A percentile compares a stretch with the other conserved stretches of the same genome.
These are phyloP conservation scores for Botryotinia narcissicola DNA, from an alignment of 2,329 filamentous ascomycete species.

Conservation along the genomic window DNA sequence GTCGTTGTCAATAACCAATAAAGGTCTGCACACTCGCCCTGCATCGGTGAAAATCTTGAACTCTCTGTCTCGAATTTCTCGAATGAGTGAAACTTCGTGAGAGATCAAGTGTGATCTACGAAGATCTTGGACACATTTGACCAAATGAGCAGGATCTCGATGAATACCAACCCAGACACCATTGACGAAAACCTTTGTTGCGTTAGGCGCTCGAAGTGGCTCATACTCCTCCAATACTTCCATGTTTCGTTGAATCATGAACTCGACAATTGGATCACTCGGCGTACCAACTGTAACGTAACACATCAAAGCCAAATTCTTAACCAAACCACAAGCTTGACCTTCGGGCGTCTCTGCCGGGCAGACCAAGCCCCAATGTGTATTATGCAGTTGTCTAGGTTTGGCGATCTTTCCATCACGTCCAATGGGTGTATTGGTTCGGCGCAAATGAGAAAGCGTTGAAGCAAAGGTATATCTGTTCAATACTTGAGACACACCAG, in stretches of 20 bases:
- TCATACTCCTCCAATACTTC: constrained; percentile 96
- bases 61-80: constrained; percentile 94
- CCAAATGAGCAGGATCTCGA: constrained; percentile 80
- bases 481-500: constrained; percentile 95
- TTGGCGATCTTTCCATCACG: constrained; percentile 98
- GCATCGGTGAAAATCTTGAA: constrained; percentile 99
- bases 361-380: constrained; percentile 96
- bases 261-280: constrained; percentile 85
- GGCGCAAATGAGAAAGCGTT: constrained; percentile 90
- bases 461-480: constrained; percentile 98
- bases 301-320: constrained; percentile 97
- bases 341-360: constrained; percentile 97
- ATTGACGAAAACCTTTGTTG: constrained; percentile 97
- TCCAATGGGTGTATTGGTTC: constrained; percentile 96
- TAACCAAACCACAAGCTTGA: constrained; percentile 96
- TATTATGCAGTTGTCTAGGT: constrained; percentile 95
- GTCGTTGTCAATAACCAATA: constrained; percentile 92
- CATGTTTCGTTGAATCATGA: constrained; percentile 95
- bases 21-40: constrained; percentile 86
- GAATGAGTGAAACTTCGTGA: constrained; percentile 89
- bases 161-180: constrained; percentile 98
- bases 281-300: constrained; percentile 95
- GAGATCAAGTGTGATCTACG: constrained; percentile 80
- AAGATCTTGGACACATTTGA: constrained; percentile 72
- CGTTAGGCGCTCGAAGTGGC: constrained; percentile 77